A percentile compares a stretch with the other conserved stretches of the same genome.
Evolutionary conservation across 345 rosid genomes (phyloP).

Genomic region (Populus alba): DNA sequence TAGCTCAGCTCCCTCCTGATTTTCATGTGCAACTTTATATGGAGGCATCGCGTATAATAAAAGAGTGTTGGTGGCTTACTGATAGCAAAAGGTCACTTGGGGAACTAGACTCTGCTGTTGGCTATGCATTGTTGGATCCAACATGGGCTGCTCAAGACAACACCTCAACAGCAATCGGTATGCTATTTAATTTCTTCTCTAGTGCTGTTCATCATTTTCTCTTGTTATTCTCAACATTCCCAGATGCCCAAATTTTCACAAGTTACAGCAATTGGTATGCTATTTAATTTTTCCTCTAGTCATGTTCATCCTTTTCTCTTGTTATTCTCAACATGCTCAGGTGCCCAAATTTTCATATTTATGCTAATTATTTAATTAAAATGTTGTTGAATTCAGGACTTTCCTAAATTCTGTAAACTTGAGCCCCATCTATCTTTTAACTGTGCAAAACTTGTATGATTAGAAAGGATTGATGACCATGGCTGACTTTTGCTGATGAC

Average conservation of each 20-base stretch:
- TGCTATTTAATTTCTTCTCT: neutral
- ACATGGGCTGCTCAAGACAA: conserved; percentile 99
- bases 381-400: neutral
- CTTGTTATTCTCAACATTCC: neutral
- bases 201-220: neutral
- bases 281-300: neutral
- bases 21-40: conserved; percentile 80
- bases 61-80: conserved; percentile 94
- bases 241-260: neutral
- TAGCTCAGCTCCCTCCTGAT: conserved; percentile 92
- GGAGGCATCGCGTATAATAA: conserved; percentile 76
- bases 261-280: conserved; percentile 74
- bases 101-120: conserved; percentile 86
- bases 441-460: neutral
- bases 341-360: neutral
- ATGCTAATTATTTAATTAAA: neutral
- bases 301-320: neutral
- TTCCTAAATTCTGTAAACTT: neutral
- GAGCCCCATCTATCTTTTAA: neutral
- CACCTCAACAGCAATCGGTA: conserved; percentile 96
- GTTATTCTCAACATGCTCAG: neutral
- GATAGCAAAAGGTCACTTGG: conserved; percentile 73
- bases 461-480: neutral
- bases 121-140: conserved; percentile 95
- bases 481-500: neutral